Percentiles rank a stretch among this genome's conserved stretches.
These are phyloP conservation scores for Keqinozyma sinolaborantium DNA, from an alignment of 1,139 yeast species.

Conservation along the genomic window DNA sequence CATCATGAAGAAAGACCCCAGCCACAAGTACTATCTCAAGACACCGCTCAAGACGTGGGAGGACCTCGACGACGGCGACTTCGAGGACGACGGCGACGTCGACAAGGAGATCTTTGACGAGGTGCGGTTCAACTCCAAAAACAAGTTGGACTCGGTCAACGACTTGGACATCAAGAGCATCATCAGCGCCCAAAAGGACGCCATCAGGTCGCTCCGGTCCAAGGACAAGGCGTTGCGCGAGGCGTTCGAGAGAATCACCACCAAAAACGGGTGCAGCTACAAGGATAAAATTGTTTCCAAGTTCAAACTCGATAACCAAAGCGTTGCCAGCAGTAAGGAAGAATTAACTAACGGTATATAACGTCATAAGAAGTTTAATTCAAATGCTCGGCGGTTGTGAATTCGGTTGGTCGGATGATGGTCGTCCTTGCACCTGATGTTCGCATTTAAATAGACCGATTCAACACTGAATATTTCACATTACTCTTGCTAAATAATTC, in stretches of 20 bases:
- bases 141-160: conserved; percentile 30
- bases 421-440: conserved; percentile 7
- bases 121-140: conserved; percentile 37
- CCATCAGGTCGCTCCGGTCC: conserved; percentile 32
- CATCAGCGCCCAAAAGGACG: conserved; percentile 43
- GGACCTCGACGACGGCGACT: conserved; percentile 43
- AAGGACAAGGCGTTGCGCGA: conserved; percentile 37
- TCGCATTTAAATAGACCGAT: not conserved
- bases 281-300: conserved; percentile 13
- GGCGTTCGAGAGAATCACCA: conserved; percentile 22
- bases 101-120: conserved; percentile 41
- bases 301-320: conserved; percentile 27
- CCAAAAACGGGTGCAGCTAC: conserved; percentile 8
- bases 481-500: not conserved
- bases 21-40: conserved; percentile 45
- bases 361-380: not conserved
- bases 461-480: not conserved
- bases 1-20: conserved; percentile 61
- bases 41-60: conserved; percentile 62
- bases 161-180: conserved; percentile 42
- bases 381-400: not conserved
- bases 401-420: conserved; percentile 14
- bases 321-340: conserved; percentile 23
- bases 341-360: too few relatives aligned
- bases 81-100: conserved; percentile 34